Percentiles rank a stretch among this genome's conserved stretches.
phyloP scores from a whole-genome alignment of 371 early-diverging fungal genomes.

The Mucor saturninus region DNA sequence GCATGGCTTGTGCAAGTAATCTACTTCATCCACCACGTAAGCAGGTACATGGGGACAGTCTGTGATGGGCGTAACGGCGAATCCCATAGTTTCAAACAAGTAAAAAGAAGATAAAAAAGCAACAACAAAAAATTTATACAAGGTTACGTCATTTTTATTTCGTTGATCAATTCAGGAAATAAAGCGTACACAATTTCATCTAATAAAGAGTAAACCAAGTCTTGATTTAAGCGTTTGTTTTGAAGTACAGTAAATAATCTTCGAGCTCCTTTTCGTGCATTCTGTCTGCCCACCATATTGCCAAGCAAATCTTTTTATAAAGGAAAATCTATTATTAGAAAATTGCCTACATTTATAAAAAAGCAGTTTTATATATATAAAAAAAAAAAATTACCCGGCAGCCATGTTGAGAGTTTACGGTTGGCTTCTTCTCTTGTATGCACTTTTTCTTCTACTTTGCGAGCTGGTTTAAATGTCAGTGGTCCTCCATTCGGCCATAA shows the following conservation, averaged over 20 bases:
- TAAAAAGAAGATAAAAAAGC: too few species aligned
- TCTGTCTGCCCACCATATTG: conserved; percentile 82
- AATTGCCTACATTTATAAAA: background rate
- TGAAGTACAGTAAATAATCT: conserved; percentile 78
- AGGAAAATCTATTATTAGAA: background rate
- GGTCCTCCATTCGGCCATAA: conserved; percentile 61
- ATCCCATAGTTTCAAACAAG: background rate
- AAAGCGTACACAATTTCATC: conserved; percentile 75
- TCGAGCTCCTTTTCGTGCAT: conserved; percentile 79
- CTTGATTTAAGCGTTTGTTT: conserved; percentile 76
- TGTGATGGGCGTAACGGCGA: conserved; percentile 32
- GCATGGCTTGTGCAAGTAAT: conserved; percentile 9
- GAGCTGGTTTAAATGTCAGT: conserved; percentile 35
- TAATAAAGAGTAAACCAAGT: conserved; percentile 70
- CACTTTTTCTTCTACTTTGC: conserved; percentile 60
- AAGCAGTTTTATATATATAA: background rate
- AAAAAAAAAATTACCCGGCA: conserved; percentile 59
- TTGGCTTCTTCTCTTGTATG: conserved; percentile 68
- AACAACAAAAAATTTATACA: background rate
- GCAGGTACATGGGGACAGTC: conserved; percentile 33
- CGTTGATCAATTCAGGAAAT: conserved; percentile 70
- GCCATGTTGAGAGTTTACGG: conserved; percentile 64
- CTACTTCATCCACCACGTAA: background rate
- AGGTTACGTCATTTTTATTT: background rate
- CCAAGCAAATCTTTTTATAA: conserved; percentile 66